Percentiles rank a stretch among this genome's conserved stretches.
Evolutionary conservation across 805 yeast species (phyloP).

Genomic region (Kodamaea kaohsiungensis): DNA sequence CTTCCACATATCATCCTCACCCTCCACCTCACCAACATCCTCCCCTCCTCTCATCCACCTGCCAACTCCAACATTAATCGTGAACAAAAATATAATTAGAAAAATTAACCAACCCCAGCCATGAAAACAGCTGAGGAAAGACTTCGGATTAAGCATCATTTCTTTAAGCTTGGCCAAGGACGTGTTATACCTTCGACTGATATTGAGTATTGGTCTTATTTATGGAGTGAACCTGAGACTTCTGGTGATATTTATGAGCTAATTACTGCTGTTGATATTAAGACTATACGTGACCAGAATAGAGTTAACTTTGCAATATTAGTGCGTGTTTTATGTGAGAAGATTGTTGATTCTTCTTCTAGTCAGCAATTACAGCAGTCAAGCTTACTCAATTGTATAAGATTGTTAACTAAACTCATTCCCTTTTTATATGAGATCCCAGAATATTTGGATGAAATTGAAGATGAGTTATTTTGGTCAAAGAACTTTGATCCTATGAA

Average conservation of each 20-base stretch:
- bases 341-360: conserved; percentile 22
- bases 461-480: conserved; percentile 31
- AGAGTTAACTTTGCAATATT: conserved; percentile 57
- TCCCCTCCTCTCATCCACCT: background rate
- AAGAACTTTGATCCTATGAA: conserved; percentile 45
- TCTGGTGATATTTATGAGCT: conserved; percentile 60
- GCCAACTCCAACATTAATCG: background rate
- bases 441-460: conserved; percentile 22
- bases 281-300: conserved; percentile 59
- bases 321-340: conserved; percentile 29
- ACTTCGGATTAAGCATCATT: conserved; percentile 54
- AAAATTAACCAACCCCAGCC: background rate
- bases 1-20: background rate
- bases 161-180: conserved; percentile 56
- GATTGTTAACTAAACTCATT: conserved; percentile 62
- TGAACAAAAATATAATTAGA: background rate
- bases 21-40: background rate
- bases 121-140: conserved; percentile 78
- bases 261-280: conserved; percentile 58
- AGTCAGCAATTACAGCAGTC: background rate
- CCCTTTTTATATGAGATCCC: conserved; percentile 68
- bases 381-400: conserved; percentile 54
- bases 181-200: conserved; percentile 29
- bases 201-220: conserved; percentile 29
- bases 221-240: conserved; percentile 43